Percentiles rank a stretch among this genome's conserved stretches.
These are phyloP conservation scores for Aspergillus ibericus DNA, from an alignment of 2,329 filamentous ascomycete species.

Conservation along the genomic window DNA sequence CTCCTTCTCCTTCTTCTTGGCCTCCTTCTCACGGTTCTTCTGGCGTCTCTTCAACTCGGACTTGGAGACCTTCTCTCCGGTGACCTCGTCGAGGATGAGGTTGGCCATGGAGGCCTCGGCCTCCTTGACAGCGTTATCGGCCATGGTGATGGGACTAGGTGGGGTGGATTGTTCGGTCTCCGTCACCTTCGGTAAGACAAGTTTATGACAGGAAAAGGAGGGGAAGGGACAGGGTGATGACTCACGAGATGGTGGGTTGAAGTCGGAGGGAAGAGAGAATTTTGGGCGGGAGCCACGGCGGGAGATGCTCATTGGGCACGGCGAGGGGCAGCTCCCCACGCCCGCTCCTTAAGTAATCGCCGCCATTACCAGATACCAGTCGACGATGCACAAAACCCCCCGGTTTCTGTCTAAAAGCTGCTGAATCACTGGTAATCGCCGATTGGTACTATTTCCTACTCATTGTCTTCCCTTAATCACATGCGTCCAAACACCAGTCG, in stretches of 20 bases:
- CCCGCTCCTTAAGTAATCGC: not conserved
- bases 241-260: slow-evolving; percentile 22
- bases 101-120: slow-evolving; percentile 61
- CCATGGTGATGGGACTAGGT: slow-evolving; percentile 30
- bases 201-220: slow-evolving; percentile 10
- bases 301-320: slow-evolving; percentile 29
- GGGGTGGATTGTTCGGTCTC: slow-evolving; percentile 2
- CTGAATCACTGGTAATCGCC: not conserved
- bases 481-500: not conserved
- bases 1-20: slow-evolving; percentile 84
- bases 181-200: slow-evolving; percentile 15
- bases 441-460: not conserved
- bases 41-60: slow-evolving; percentile 90
- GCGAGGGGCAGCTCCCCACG: slow-evolving; percentile 8
- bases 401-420: not conserved
- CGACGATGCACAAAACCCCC: too few species aligned
- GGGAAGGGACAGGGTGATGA: slow-evolving; percentile 8
- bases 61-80: slow-evolving; percentile 84
- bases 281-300: slow-evolving; percentile 34
- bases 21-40: slow-evolving; percentile 85
- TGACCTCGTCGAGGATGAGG: slow-evolving; percentile 86
- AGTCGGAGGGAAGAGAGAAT: slow-evolving; percentile 27
- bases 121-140: slow-evolving; percentile 43
- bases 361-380: not conserved
- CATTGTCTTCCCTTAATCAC: not conserved